These are phyloP conservation scores for Quercus agrifolia DNA, from an alignment of 306 rosid species.

Conservation along the genomic window DNA sequence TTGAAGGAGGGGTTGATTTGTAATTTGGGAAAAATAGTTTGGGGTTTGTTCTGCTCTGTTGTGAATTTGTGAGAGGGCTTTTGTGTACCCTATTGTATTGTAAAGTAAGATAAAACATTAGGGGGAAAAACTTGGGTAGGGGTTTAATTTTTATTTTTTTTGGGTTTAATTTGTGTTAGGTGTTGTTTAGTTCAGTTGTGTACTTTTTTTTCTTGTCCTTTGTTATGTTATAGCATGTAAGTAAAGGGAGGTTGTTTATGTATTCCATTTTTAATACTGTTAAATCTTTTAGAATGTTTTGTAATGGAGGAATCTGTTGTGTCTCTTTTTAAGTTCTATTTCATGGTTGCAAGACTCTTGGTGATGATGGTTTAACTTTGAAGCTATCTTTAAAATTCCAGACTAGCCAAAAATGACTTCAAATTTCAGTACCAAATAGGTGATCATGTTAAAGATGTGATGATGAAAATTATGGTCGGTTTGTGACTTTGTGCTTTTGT, in stretches of 20 bases:
- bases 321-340: no score
- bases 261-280: neutral
- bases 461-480: no score
- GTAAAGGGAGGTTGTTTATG: neutral
- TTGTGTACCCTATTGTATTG: slow-evolving; percentile 32
- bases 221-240: neutral
- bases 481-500: no score
- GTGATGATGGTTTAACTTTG: no score
- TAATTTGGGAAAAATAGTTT: neutral
- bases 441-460: no score
- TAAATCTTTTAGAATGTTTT: neutral
- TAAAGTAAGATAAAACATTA: slow-evolving; percentile 29
- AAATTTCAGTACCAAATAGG: no score
- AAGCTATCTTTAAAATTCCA: no score
- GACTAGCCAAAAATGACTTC: no score
- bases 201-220: no score
- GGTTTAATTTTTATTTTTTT: no score
- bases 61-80: slow-evolving; percentile 10
- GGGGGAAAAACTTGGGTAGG: slow-evolving; percentile 15
- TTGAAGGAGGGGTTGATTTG: slow-evolving; percentile 31
- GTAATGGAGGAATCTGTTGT: neutral
- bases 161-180: no score
- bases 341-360: no score
- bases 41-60: slow-evolving; percentile 29
- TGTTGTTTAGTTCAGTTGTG: neutral